Evolutionary conservation across 306 rosid species (phyloP).

Genomic region (Trifolium dubium): DNA sequence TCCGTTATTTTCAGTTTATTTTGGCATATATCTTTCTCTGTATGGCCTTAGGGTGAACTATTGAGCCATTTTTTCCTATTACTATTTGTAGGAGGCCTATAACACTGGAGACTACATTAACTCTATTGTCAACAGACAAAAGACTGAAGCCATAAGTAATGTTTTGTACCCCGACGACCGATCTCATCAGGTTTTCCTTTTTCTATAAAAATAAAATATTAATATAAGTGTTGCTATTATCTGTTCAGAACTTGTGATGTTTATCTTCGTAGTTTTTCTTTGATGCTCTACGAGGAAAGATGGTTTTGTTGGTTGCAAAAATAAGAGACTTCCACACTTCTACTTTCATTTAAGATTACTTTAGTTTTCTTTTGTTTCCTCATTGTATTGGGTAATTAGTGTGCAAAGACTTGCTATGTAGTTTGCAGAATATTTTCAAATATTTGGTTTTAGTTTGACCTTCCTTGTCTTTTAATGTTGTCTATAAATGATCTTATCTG

Average conservation of each 20-base stretch:
- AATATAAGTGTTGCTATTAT: slow-evolving; percentile 29
- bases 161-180: slow-evolving; percentile 83
- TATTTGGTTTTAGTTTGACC: slow-evolving; percentile 1
- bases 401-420: slow-evolving; percentile 30
- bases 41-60: slow-evolving; percentile 34
- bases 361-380: slow-evolving; percentile 15
- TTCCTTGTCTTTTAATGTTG: slow-evolving; percentile 10
- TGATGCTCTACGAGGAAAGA: slow-evolving; percentile 11
- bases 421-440: slow-evolving; percentile 10
- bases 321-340: not conserved
- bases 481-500: slow-evolving; percentile 20
- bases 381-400: slow-evolving; percentile 13
- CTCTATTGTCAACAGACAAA: slow-evolving; percentile 70
- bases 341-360: slow-evolving; percentile 20
- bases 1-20: slow-evolving; percentile 31
- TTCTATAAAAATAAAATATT: not conserved
- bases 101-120: slow-evolving; percentile 82
- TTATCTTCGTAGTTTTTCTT: slow-evolving; percentile 29
- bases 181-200: slow-evolving; percentile 62
- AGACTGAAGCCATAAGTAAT: slow-evolving; percentile 74
- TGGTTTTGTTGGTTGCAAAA: slow-evolving; percentile 7
- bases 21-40: slow-evolving; percentile 29
- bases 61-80: slow-evolving; percentile 22
- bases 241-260: slow-evolving; percentile 31
- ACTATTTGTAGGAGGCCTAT: slow-evolving; percentile 64